Base-by-base conservation (phyloP, 169 alveolate species). In the Haemoproteus tartakovskyi region DNA sequence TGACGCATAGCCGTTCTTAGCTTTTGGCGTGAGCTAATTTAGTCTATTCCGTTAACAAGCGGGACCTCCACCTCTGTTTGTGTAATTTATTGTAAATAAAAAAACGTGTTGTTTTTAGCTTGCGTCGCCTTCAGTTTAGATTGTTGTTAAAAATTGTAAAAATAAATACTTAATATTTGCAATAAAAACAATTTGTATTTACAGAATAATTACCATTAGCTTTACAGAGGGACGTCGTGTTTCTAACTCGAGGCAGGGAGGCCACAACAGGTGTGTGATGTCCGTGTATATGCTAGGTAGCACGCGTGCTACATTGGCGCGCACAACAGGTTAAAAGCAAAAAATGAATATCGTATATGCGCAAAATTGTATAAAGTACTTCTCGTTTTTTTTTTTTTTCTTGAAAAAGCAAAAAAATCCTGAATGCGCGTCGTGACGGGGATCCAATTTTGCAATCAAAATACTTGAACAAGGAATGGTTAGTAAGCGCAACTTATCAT, bases 61-160 rank as follows among this genome's bases (percentile, higher is more conserved):
- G 95, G 91, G 96, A 94, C 94, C 95, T 89, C 88, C 79, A 87
- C 97, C 94, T n/a, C n/a, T n/a, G n/a, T n/a, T n/a, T n/a, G n/a
- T n/a, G n/a, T n/a, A n/a, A n/a, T n/a, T n/a, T n/a, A n/a, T n/a
- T n/a, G n/a, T n/a, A n/a, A n/a, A n/a, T n/a, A n/a, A n/a, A n/a
- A n/a, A n/a, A n/a, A n/a, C n/a, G n/a, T n/a, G n/a, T n/a, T n/a
- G n/a, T n/a, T n/a, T n/a, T n/a, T n/a, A n/a, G n/a, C n/a, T n/a
- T n/a, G n/a, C n/a, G n/a, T n/a, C n/a, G n/a, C n/a, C n/a, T n/a
- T n/a, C n/a, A n/a, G n/a, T n/a, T n/a, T n/a, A n/a, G n/a, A n/a
- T n/a, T n/a, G n/a, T n/a, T n/a, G n/a, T n/a, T n/a, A n/a, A n/a
- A n/a, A n/a, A n/a, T n/a, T n/a, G n/a, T n/a, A n/a, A n/a, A n/a